Evolutionary conservation across 495 filamentous ascomycete genomes (phyloP).

Genomic region (Bathelium albidoporum): DNA sequence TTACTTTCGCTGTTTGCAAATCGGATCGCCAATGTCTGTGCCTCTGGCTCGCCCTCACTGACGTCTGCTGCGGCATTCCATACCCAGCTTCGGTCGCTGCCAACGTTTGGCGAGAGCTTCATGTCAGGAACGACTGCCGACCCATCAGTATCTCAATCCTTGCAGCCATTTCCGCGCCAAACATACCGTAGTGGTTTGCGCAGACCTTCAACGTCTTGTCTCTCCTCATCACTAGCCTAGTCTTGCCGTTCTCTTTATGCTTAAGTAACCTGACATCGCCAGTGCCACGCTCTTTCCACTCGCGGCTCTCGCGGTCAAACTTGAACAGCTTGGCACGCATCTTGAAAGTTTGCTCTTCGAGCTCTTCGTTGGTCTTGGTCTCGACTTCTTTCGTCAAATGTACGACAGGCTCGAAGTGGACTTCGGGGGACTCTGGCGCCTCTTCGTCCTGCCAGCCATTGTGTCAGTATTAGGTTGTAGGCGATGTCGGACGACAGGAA

Average conservation of each 20-base stretch:
- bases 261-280: slow-evolving; percentile 93
- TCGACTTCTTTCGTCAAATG: slow-evolving; percentile 92
- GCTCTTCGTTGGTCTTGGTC: slow-evolving; percentile 96
- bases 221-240: slow-evolving; percentile 92
- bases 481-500: neutral
- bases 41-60: slow-evolving; percentile 94
- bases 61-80: slow-evolving; percentile 98
- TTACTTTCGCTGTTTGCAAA: slow-evolving; percentile 97
- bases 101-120: slow-evolving; percentile 96
- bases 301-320: slow-evolving; percentile 78
- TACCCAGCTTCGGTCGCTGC: slow-evolving; percentile 96
- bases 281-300: slow-evolving; percentile 99
- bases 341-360: slow-evolving; percentile 95
- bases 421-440: slow-evolving; percentile 72
- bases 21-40: slow-evolving; percentile 89
- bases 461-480: slow-evolving; percentile 13
- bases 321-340: slow-evolving; percentile 99
- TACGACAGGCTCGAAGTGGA: slow-evolving; percentile 94
- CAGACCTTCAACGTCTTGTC: slow-evolving; percentile 99
- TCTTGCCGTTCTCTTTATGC: slow-evolving; percentile 98
- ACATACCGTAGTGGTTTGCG: slow-evolving; percentile 98
- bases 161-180: neutral
- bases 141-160: neutral
- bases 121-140: slow-evolving; percentile 89
- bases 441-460: slow-evolving; percentile 44